Evolutionary conservation across 176 grass and related monocot species (phyloP).

Genomic region (Aechmea fasciata): DNA sequence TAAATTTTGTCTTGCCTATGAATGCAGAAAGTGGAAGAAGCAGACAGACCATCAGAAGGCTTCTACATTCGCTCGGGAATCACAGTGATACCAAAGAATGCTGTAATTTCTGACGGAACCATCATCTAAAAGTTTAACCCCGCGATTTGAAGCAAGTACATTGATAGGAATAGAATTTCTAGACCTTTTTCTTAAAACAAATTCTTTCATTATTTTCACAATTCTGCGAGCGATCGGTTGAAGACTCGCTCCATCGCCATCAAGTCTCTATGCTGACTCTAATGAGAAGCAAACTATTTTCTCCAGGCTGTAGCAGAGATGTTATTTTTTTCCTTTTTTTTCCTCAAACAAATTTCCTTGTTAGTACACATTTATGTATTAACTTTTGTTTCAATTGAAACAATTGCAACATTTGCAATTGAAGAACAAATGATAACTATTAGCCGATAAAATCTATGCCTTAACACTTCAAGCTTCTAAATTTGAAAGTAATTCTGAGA

Average conservation of each 20-base stretch:
- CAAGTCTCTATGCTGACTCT: background rate
- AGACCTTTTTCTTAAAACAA: background rate
- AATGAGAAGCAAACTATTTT: too few relatives aligned
- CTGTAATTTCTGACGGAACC: conserved; percentile 1
- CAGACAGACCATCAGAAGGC: conserved; percentile 9
- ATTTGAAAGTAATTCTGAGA: background rate
- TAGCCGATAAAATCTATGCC: background rate
- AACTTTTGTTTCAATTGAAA: background rate
- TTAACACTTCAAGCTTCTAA: background rate
- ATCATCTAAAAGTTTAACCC: background rate
- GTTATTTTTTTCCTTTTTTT: too few relatives aligned
- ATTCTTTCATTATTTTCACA: background rate
- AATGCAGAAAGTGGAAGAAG: conserved; percentile 6
- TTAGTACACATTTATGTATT: background rate
- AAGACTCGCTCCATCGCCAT: background rate
- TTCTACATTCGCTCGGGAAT: conserved; percentile 14
- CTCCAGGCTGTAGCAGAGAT: too few relatives aligned
- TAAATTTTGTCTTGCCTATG: background rate
- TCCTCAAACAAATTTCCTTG: background rate
- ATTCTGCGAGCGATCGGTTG: background rate
- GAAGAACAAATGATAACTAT: background rate
- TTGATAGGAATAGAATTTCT: background rate
- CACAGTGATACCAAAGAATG: conserved; percentile 3
- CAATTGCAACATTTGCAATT: background rate
- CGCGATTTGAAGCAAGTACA: background rate